Base-by-base conservation (phyloP, 2,329 filamentous ascomycete genomes). In the Xylariaceae sp. region DNA sequence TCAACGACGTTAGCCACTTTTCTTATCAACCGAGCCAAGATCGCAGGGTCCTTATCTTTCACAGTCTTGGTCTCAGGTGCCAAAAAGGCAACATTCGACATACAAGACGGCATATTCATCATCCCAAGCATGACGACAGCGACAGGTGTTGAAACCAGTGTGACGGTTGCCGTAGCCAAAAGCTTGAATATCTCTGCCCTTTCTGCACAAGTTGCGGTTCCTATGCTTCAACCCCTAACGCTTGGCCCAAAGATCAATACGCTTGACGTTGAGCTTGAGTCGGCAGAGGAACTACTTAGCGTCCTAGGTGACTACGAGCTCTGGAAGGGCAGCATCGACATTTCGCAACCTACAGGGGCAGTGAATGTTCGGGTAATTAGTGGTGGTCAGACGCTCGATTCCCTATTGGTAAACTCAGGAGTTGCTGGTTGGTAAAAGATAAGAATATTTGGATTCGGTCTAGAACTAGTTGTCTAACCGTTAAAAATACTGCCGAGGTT, bases 351-450 rank as follows among this genome's bases (percentile, higher is more conserved):
- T 17, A 56, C 50, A 2, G 57, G 58, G 4, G 52, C 53, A 1
- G 50, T 59, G 5, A 59, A 56, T 40, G 49, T 56, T 14, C 55
- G 46, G 8, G 42, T 59, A 22, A n/a, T 55, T 17, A 45, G 36
- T 8, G 50, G 44, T 12, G 43, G 39, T 6, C 20, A 46, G 23
- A 49, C 50, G 21, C 35, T 57, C 12, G 58, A 61, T 39, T 56
- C 42, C 1, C 39, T 61, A 16, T 44, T 61, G 22, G 44, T 61
- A 16, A 40, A 49, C 48, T 52, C 46, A 29, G 56, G 56, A 14
- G 47, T 60, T 22, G 56, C 57, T 33, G 56, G 58, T 5, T 61
- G 58, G 57, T 61, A 32, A 46, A n/a, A n/a, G n/a, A n/a, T n/a
- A n/a, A n/a, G n/a, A n/a, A n/a, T n/a, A n/a, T n/a, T n/a, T n/a